Percentiles rank a stretch among this genome's conserved stretches.
Conservation (phyloP, 163 green algal species). For the Prototheca stagnorum region DNA sequence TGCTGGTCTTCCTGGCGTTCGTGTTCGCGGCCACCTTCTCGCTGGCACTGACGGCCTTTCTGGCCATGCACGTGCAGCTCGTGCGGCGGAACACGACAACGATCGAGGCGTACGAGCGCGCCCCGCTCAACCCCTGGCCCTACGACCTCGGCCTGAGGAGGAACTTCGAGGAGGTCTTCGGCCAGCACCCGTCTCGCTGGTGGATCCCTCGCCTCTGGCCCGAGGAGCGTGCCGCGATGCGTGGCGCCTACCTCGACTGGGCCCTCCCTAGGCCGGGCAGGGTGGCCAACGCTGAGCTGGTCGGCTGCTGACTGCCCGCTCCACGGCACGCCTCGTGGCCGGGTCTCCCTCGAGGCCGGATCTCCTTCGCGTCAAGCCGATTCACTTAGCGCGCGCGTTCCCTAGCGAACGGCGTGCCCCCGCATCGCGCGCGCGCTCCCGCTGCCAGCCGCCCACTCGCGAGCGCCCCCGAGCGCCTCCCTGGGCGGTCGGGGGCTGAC, state of each 20-base stretch:
- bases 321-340: too few species aligned
- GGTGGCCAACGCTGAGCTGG: too few species aligned
- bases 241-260: constrained; percentile 1
- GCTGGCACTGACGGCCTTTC: constrained; percentile 49
- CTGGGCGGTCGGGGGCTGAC: too few species aligned
- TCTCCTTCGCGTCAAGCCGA: too few species aligned
- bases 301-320: too few species aligned
- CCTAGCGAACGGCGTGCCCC: too few species aligned
- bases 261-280: neutral
- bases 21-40: constrained; percentile 53
- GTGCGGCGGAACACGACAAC: constrained; percentile 56
- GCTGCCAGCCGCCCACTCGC: too few species aligned
- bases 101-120: constrained; percentile 87
- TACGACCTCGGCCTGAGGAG: constrained; percentile 42
- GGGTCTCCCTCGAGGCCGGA: too few species aligned
- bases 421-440: too few species aligned
- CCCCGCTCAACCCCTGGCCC: constrained; percentile 47
- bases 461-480: too few species aligned
- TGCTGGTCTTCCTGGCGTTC: constrained; percentile 40
- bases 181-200: constrained; percentile 10
- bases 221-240: neutral
- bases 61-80: constrained; percentile 65
- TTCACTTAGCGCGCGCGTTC: too few species aligned
- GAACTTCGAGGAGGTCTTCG: constrained; percentile 68
- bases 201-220: constrained; percentile 3